Percentiles rank a stretch among this genome's conserved stretches.
Evolutionary conservation across 352 stramenopile genomes (phyloP).

Genomic region (Globisporangium yorkense): DNA sequence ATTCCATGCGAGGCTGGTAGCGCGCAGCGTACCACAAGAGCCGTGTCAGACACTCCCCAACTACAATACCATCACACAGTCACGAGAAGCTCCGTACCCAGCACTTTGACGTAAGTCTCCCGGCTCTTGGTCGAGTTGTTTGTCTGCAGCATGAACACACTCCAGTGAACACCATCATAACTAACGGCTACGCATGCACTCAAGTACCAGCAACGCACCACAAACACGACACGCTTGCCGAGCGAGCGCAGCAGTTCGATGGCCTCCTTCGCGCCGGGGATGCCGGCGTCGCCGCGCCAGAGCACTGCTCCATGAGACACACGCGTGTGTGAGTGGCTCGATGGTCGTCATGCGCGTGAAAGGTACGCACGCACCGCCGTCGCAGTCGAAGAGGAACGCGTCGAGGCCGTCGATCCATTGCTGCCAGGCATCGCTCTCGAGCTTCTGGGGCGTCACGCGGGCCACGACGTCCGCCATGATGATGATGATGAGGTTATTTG

Average conservation of each 20-base stretch:
- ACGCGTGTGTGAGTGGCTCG: background rate
- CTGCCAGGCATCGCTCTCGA: conserved; percentile 34
- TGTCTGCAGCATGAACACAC: conserved; percentile 29
- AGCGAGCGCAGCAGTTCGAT: conserved; percentile 62
- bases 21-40: conserved; percentile 1
- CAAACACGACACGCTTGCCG: conserved; percentile 80
- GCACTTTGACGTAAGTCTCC: conserved; percentile 79
- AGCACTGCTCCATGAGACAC: conserved; percentile 28
- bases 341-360: background rate
- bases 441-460: conserved; percentile 25
- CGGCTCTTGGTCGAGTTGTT: conserved; percentile 85
- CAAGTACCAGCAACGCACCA: conserved; percentile 28
- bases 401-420: conserved; percentile 62
- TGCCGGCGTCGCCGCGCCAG: conserved; percentile 59
- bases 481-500: background rate
- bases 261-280: conserved; percentile 56
- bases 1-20: conserved; percentile 69
- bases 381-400: conserved; percentile 79
- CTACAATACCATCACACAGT: background rate
- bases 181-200: too few relatives aligned
- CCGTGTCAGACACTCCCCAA: background rate
- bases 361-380: conserved; percentile 42
- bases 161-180: too few relatives aligned
- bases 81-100: conserved; percentile 30
- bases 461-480: conserved; percentile 12